Percentiles rank a stretch among this genome's conserved stretches.
Evolutionary conservation across 805 yeast species (phyloP).

Genomic region (Isabelozyma gotoi): DNA sequence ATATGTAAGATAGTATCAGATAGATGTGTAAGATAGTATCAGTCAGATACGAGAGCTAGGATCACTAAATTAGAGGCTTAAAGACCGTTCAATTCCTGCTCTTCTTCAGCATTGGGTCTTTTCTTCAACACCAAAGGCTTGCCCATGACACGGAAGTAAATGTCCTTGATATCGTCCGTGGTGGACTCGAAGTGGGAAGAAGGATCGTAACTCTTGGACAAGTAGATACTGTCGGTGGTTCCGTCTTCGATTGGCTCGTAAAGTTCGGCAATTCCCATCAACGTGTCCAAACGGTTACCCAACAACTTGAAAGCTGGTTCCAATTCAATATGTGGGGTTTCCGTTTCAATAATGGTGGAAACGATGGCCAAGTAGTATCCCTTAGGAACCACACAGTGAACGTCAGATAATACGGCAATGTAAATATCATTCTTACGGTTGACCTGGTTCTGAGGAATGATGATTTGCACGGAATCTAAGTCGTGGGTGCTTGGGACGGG

Average conservation of each 20-base stretch:
- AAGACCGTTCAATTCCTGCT: conserved; percentile 43
- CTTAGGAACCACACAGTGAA: conserved; percentile 86
- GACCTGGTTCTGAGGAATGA: conserved; percentile 95
- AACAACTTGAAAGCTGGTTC: conserved; percentile 91
- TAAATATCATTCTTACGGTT: conserved; percentile 92
- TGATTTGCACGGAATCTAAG: conserved; percentile 87
- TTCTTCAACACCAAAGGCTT: conserved; percentile 85
- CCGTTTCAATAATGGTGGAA: conserved; percentile 92
- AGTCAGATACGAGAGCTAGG: too few relatives aligned
- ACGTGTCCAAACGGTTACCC: conserved; percentile 76
- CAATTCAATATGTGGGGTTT: conserved; percentile 85
- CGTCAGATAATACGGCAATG: conserved; percentile 83
- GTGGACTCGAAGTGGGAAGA: conserved; percentile 94
- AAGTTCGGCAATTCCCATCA: conserved; percentile 91
- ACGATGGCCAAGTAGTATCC: conserved; percentile 91
- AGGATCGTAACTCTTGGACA: conserved; percentile 90
- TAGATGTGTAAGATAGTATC: too few relatives aligned
- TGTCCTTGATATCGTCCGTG: conserved; percentile 94
- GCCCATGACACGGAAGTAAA: conserved; percentile 89
- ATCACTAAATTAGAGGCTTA: too few relatives aligned
- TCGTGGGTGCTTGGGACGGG: conserved; percentile 81
- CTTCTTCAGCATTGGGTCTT: conserved; percentile 68
- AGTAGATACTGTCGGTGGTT: conserved; percentile 67
- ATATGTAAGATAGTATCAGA: too few relatives aligned
- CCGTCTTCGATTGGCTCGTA: conserved; percentile 90